phyloP scores from a whole-genome alignment of 1,139 yeast genomes.

The Yamadazyma songkhlaensis region DNA sequence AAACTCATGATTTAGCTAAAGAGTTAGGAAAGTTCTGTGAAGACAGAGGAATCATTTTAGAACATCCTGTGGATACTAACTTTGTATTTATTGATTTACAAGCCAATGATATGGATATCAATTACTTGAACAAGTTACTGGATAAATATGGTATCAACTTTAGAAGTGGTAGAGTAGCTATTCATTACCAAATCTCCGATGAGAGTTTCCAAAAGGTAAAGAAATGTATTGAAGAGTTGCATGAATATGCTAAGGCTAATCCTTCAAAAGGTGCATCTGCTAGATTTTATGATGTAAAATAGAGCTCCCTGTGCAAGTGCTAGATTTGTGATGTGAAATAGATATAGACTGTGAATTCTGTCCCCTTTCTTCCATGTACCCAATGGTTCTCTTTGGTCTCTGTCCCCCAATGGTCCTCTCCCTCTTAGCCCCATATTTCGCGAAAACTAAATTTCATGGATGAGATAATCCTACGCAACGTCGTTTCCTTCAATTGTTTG shows the following conservation, averaged over 20 bases:
- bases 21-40: slow-evolving; percentile 62
- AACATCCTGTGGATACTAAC: slow-evolving; percentile 80
- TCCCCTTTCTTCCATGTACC: too few relatives aligned
- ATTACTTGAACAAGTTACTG: slow-evolving; percentile 53
- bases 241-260: slow-evolving; percentile 39
- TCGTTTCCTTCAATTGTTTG: slow-evolving; percentile 18
- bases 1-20: slow-evolving; percentile 68
- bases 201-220: slow-evolving; percentile 68
- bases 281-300: slow-evolving; percentile 3
- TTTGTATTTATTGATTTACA: slow-evolving; percentile 76
- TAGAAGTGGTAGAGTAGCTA: slow-evolving; percentile 75
- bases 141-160: slow-evolving; percentile 59
- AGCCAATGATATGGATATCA: slow-evolving; percentile 58
- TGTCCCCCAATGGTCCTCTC: too few relatives aligned
- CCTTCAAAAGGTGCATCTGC: slow-evolving; percentile 5
- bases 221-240: slow-evolving; percentile 56
- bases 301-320: too few relatives aligned
- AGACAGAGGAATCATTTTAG: slow-evolving; percentile 47
- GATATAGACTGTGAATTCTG: too few relatives aligned
- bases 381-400: too few relatives aligned
- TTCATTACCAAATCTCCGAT: slow-evolving; percentile 76
- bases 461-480: too few relatives aligned
- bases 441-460: too few relatives aligned
- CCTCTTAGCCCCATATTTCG: too few relatives aligned
- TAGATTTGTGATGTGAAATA: too few relatives aligned